These are phyloP conservation scores for Sporothrix protearum DNA, from an alignment of 2,329 filamentous ascomycete genomes.

Conservation along the genomic window DNA sequence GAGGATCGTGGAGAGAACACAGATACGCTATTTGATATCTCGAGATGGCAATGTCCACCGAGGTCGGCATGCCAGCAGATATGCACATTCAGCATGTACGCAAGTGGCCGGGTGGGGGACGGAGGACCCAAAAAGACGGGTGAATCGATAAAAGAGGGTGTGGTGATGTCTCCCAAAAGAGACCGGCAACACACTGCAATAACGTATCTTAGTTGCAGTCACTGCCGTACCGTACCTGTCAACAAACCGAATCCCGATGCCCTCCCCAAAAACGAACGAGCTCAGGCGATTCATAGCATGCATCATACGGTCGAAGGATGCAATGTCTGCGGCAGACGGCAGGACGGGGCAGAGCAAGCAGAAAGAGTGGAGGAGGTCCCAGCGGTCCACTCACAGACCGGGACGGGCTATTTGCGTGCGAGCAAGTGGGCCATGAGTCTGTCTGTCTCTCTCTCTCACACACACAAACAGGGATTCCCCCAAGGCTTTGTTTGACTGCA, in stretches of 20 bases:
- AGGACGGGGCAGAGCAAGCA: not conserved
- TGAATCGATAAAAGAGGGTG: not conserved
- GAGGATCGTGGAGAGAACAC: not conserved
- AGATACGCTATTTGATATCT: not conserved
- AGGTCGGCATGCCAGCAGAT: not conserved
- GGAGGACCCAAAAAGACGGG: not conserved
- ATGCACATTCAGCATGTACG: not conserved
- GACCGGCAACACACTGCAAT: not conserved
- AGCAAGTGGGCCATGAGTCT: not conserved
- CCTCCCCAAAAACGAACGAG: not conserved
- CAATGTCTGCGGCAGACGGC: not conserved
- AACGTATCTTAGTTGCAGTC: not conserved
- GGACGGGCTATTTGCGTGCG: not conserved
- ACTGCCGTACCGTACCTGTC: not conserved
- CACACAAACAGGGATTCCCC: not conserved
- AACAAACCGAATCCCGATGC: not conserved
- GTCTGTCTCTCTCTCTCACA: not conserved
- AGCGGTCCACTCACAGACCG: not conserved
- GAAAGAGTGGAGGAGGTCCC: not conserved
- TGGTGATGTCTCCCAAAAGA: not conserved
- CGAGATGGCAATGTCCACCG: not conserved
- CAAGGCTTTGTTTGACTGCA: not conserved
- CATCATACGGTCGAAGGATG: constrained; percentile 13
- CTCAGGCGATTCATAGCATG: constrained; percentile 6
- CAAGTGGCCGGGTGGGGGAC: constrained; percentile 6